Evolutionary conservation across 495 filamentous ascomycete genomes (phyloP), one percentile per base, ranked within the genome.

Genomic region (Annulohypoxylon stygium): DNA sequence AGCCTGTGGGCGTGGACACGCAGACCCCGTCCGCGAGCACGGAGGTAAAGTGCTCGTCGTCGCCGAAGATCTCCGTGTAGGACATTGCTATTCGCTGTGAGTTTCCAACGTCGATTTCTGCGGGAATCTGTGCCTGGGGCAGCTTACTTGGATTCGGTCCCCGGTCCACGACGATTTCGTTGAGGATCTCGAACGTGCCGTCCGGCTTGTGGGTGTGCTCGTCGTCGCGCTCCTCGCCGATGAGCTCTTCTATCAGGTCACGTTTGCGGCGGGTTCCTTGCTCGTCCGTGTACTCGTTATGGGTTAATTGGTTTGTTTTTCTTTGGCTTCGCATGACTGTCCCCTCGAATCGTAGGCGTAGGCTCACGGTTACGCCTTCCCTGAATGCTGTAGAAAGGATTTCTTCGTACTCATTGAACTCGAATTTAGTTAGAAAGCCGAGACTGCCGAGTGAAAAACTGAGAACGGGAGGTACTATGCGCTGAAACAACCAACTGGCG

Each of bases 401-500:
- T 4, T 90, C 82, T 67, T 88, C 84, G 71, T 93, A 93, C 3
- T 90, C 81, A 23, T 89, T 88, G 81, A 92, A 99, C 78, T 97
- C 94, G 80, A 98, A 98, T 78, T 97, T 97, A 16, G 97, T 98
- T 71, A 99, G 83, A 77, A 99, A 98, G 0, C 96, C 96, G 26
- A 99, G 82, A 18, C 95, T 97, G 3, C 96, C 96, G 33, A 98
- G 81, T 23, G 94, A 88, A 81, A 99, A 98, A 55, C 93, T 94
- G 20, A 99, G 83, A 5, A 98, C 93, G 0, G 97, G 96, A 4
- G 96, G 96, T 0, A 98, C 95, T 61, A 98, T 90, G n/a, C 93
- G 86, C 85, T 99, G 96, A 79, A 99, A 99, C 34, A 99, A 84
- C 95, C 97, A 99, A 75, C 90, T 94, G 0, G 96, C 93, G 77